Evolutionary conservation across 169 alveolate species (phyloP), one percentile per base, ranked within the genome.

Genomic region (Babesia bigemina): DNA sequence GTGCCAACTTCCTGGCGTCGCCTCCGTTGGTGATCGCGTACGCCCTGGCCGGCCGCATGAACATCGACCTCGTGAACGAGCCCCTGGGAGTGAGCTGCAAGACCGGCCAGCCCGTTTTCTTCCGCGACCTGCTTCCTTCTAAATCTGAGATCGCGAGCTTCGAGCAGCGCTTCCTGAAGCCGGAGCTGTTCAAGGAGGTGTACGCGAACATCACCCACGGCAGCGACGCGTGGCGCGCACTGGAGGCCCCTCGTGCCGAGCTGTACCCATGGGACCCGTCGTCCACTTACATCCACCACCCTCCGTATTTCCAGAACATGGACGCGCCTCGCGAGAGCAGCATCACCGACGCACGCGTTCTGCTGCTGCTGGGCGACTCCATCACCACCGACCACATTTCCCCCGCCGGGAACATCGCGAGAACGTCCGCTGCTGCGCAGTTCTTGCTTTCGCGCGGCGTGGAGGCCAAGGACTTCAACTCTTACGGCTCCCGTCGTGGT

Each of bases 381-480:
- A 95, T 97, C 59, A 97, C 99, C 36, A 97, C 99, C 42, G 99
- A 97, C 87, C 99, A 97, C 86, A 97, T 97, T 52, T 94, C 98
- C n/a, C 99, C 99, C 21, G 99, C 99, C 8, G 98, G 99, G 10
- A 94, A 95, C 87, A 97, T 97, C 61, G 95, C 98, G 47, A 93
- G 92, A 82, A 92, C 86, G 29, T 96, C 99, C 3, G 98, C 98
- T 16, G 99, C 98, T 16, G 98, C 97, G 19, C 63, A 91, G 58
- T 96, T 91, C 84, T 91, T 97, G 36, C 52, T 84, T 45, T 86
- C 84, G 19, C 92, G 88, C 65, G 95, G 96, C 50, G 97, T 97
- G 19, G 71, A 66, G 49, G 91, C 90, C 61, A 91, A 88, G 79
- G 99, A 97, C 86, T 93, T 96, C 90, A 96, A 96, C 90, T 92